These are phyloP conservation scores for Fragilariopsis cylindrus DNA, from an alignment of 108 stramenopile species.

Conservation along the genomic window DNA sequence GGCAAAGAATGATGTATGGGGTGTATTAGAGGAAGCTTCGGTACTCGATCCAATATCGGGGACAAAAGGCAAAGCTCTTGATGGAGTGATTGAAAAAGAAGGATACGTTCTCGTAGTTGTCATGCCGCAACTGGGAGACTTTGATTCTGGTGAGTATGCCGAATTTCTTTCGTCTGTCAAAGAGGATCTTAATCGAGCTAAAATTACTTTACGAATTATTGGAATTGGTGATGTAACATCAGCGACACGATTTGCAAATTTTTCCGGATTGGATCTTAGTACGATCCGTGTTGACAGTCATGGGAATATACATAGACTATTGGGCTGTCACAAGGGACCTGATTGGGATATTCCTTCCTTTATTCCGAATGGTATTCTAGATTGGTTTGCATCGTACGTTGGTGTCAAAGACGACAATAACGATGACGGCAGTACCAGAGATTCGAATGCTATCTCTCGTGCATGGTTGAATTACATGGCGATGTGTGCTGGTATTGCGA, in stretches of 20 bases:
- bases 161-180: conserved; percentile 38
- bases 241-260: conserved; percentile 40
- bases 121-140: conserved; percentile 64
- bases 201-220: conserved; percentile 42
- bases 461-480: conserved; percentile 78
- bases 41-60: conserved; percentile 9
- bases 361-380: conserved; percentile 27
- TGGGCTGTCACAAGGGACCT: conserved; percentile 51
- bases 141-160: conserved; percentile 54
- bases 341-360: conserved; percentile 47
- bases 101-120: conserved; percentile 42
- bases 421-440: conserved; percentile 20
- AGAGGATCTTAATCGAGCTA: conserved; percentile 33
- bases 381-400: conserved; percentile 35
- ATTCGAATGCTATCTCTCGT: conserved; percentile 32
- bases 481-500: conserved; percentile 79
- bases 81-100: conserved; percentile 2
- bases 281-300: conserved; percentile 43
- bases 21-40: not conserved
- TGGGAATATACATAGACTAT: conserved; percentile 38
- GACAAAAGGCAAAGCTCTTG: not conserved
- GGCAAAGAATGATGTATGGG: not conserved
- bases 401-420: conserved; percentile 7
- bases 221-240: conserved; percentile 47
- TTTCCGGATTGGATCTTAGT: conserved; percentile 39